These are phyloP conservation scores for Tylopilus rubrobrunneus DNA, from an alignment of 768 basidiomycete genomes.

Conservation along the genomic window DNA sequence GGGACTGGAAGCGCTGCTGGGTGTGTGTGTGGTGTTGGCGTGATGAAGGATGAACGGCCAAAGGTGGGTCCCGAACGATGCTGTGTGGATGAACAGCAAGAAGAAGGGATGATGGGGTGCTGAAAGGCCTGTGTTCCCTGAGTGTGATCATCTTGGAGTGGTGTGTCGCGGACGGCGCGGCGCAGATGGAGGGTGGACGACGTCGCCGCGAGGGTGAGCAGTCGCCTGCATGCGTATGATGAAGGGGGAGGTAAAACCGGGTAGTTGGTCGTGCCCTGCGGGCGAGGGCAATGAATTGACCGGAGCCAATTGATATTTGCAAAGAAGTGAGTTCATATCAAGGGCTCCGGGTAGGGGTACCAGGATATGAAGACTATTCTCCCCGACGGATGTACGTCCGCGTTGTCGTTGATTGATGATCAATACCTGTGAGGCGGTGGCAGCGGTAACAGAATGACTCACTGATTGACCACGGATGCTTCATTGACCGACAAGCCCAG, in stretches of 20 bases:
- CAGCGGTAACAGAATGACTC: neutral
- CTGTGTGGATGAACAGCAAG: neutral
- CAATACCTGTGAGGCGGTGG: neutral
- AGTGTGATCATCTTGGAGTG: neutral
- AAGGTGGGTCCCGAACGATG: neutral
- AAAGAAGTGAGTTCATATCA: neutral
- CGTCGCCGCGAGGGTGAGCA: neutral
- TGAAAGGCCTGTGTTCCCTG: neutral
- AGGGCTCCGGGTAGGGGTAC: neutral
- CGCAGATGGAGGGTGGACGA: neutral
- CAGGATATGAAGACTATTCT: neutral
- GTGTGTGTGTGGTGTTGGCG: slow-evolving; percentile 1
- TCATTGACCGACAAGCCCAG: neutral
- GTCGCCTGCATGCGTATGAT: neutral
- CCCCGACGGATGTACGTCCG: neutral
- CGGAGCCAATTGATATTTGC: neutral
- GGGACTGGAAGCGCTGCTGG: neutral
- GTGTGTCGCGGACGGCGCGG: neutral
- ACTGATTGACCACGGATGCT: slow-evolving; percentile 6
- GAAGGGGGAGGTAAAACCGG: neutral
- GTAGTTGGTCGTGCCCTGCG: neutral
- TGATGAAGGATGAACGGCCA: neutral
- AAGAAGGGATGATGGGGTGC: neutral
- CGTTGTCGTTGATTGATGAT: neutral
- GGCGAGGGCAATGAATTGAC: slow-evolving; percentile 4